These are phyloP conservation scores for Talaromyces sp. DNA, from an alignment of 2,329 filamentous ascomycete species.

Conservation along the genomic window DNA sequence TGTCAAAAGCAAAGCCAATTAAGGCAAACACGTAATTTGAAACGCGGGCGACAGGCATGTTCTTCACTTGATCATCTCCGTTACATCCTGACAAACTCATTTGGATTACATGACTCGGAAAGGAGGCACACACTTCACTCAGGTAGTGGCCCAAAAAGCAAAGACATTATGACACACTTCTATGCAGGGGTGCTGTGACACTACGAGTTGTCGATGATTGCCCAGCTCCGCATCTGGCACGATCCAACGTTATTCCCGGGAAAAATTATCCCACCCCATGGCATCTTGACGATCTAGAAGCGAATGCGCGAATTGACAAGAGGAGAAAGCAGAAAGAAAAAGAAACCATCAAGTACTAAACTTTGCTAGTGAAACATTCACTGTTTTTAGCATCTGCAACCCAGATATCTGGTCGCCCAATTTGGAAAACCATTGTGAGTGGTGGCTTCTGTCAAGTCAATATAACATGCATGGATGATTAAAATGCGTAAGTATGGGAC, in stretches of 20 bases:
- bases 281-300: not conserved
- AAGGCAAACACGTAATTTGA: not conserved
- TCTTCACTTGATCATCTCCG: not conserved
- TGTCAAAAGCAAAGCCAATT: not conserved
- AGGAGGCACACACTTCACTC: not conserved
- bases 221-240: not conserved
- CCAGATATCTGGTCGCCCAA: not conserved
- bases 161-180: not conserved
- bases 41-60: not conserved
- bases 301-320: not conserved
- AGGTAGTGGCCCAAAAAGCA: not conserved
- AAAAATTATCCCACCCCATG: not conserved
- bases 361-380: not conserved
- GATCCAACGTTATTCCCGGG: not conserved
- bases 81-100: not conserved
- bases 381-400: no score
- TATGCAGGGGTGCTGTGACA: constrained; percentile 4
- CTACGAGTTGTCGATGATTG: not conserved
- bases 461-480: no score
- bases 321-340: not conserved
- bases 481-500: no score
- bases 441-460: not conserved
- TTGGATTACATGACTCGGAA: not conserved
- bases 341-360: not conserved
- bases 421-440: not conserved